These are phyloP conservation scores for Solanum rostratum DNA, from an alignment of 257 asterid species.

Conservation along the genomic window DNA sequence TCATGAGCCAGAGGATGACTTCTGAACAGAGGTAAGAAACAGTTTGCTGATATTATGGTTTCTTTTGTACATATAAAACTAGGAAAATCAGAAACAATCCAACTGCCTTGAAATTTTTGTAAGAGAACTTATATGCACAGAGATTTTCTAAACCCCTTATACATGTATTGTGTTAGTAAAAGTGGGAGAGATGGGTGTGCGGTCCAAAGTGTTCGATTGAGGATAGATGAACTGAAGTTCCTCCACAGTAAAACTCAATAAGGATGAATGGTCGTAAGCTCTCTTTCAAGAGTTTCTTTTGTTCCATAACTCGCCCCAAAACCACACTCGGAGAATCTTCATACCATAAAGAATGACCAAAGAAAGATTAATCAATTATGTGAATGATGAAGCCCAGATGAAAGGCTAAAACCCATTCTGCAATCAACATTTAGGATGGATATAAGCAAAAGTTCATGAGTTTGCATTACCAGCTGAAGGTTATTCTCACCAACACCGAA, in stretches of 20 bases:
- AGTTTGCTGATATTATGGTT: not conserved
- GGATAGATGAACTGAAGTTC: not conserved
- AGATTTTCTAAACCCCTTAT: not conserved
- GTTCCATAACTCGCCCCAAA: not conserved
- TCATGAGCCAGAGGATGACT: conserved; percentile 5
- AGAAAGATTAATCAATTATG: not conserved
- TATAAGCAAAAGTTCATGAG: not conserved
- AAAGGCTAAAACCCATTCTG: not conserved
- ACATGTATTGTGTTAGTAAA: not conserved
- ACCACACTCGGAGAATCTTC: not conserved
- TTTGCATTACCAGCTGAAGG: not conserved
- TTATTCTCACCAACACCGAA: not conserved
- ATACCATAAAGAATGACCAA: not conserved
- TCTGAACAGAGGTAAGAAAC: conserved; percentile 7
- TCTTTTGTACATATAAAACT: not conserved
- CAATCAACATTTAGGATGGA: not conserved
- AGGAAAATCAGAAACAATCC: not conserved
- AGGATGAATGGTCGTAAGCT: not conserved
- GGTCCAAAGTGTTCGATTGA: not conserved
- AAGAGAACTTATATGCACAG: too few relatives aligned
- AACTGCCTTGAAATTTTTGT: not conserved
- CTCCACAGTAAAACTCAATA: not conserved
- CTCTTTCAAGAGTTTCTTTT: not conserved
- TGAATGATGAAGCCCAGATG: not conserved
- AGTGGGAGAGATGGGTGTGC: not conserved